Evolutionary conservation across 495 filamentous ascomycete genomes (phyloP), one percentile per base, ranked within the genome.

Genomic region (Xylaria venustula): DNA sequence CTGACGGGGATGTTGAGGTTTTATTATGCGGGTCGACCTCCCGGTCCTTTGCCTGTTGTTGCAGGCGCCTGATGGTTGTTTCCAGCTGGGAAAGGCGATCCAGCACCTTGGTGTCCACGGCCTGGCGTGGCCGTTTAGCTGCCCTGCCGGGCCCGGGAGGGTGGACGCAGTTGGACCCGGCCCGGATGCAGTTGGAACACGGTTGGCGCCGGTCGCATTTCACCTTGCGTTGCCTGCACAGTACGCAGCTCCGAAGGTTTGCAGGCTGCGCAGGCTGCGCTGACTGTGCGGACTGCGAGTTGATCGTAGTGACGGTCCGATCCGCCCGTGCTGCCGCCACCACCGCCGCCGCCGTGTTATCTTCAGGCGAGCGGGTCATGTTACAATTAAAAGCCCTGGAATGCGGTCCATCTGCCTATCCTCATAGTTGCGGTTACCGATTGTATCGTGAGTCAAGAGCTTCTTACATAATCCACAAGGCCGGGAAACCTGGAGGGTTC

Each of bases 151-250:
- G 45, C 5, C 47, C 59, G 14, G 52, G 54, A 1, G 54, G 58
- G 42, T 50, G 58, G 8, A 65, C 52, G 41, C 63, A 65, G 20
- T 54, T 55, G 3, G 48, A 51, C 2, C 53, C 53, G 7, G 48
- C 63, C 41, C 48, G 46, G 8, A 59, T 7, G 23, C 63, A 65
- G 40, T 53, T 58, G 52, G 63, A 54, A 17, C 63, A 65, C 17
- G 63, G 63, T 11, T 58, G 63, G 23, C 34, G 58, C 12, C 58
- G 46, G 20, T 65, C 63, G 23, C 63, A 65, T 57, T 61, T 60
- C 47, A 65, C 63, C 30, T 65, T 65, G 22, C 63, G 53, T 22
- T 62, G 58, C 58, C 59, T 57, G 34, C 63, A 65, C 47, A 65
- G 28, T 37, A 57, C 37, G 48, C 63, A 65, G 46, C 51, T 62